Evolutionary conservation across 2,329 filamentous ascomycete genomes (phyloP).

Genomic region (Kalaharituber pfeilii): DNA sequence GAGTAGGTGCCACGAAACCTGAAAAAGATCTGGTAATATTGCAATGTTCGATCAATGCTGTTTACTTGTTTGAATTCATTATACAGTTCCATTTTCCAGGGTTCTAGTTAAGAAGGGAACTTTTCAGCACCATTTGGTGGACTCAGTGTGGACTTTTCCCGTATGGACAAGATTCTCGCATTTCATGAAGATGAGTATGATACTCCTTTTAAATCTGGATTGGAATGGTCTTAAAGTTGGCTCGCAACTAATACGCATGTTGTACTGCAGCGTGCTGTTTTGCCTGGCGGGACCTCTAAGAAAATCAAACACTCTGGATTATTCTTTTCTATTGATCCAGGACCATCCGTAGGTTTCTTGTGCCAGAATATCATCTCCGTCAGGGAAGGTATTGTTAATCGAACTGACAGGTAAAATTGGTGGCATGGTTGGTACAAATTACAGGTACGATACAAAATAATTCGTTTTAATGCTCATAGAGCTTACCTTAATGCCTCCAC

Average conservation of each 20-base stretch:
- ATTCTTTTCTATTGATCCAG: constrained; percentile 85
- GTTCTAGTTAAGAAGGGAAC: constrained; percentile 78
- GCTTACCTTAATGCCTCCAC: too few relatives aligned
- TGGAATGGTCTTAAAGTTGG: too few relatives aligned
- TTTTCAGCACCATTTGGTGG: constrained; percentile 69
- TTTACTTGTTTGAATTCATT: neutral
- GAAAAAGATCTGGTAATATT: neutral
- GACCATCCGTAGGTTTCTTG: constrained; percentile 34
- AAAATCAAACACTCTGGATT: constrained; percentile 53
- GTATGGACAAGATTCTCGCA: constrained; percentile 64
- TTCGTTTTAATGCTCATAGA: too few relatives aligned
- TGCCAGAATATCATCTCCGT: too few relatives aligned
- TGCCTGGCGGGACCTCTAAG: constrained; percentile 75
- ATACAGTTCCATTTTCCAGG: constrained; percentile 50
- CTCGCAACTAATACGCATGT: constrained; percentile 44
- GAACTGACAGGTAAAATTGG: constrained; percentile 71
- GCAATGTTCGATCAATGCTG: neutral
- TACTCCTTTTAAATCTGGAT: neutral
- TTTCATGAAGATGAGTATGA: constrained; percentile 52
- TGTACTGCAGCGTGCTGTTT: constrained; percentile 62
- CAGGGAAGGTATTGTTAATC: too few relatives aligned
- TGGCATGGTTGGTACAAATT: constrained; percentile 56
- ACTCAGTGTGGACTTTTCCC: constrained; percentile 67
- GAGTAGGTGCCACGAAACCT: constrained; percentile 32
- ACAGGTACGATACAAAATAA: neutral